Conservation (phyloP, 2,329 filamentous ascomycete species). For the Pseudogymnoascus destructans region DNA sequence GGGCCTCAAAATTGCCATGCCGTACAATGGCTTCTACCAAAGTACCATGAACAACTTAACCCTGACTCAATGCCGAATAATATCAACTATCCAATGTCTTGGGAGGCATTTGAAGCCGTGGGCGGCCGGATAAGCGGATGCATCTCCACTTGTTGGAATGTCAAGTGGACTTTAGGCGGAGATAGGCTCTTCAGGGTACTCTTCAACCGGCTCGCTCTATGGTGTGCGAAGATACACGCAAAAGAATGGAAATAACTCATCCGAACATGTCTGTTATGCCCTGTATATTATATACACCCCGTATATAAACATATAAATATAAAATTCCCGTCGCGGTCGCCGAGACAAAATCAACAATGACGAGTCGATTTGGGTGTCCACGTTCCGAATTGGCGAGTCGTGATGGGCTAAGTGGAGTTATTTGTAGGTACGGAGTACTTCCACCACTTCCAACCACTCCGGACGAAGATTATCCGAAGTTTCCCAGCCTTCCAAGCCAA, state of each 20-base stretch:
- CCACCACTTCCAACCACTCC: neutral
- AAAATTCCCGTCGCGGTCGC: neutral
- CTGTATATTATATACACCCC: neutral
- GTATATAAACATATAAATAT: neutral
- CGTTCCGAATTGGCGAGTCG: conserved; percentile 6
- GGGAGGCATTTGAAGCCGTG: neutral
- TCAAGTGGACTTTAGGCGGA: neutral
- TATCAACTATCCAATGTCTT: neutral
- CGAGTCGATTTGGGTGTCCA: neutral
- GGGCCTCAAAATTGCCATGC: too few relatives aligned
- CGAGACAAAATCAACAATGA: conserved; percentile 6
- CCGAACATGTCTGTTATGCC: neutral
- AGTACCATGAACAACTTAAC: too few relatives aligned
- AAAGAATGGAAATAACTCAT: neutral
- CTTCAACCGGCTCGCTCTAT: neutral
- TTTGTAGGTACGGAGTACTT: neutral
- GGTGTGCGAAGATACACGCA: neutral
- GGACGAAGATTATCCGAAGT: neutral
- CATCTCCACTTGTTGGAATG: neutral
- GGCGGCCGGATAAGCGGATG: neutral
- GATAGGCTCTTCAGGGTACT: neutral
- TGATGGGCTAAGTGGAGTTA: neutral
- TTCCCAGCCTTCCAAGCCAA: neutral
- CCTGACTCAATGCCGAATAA: neutral
- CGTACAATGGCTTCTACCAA: too few relatives aligned